Conservation (phyloP, 345 rosid species). For the Cardamine occulta region DNA sequence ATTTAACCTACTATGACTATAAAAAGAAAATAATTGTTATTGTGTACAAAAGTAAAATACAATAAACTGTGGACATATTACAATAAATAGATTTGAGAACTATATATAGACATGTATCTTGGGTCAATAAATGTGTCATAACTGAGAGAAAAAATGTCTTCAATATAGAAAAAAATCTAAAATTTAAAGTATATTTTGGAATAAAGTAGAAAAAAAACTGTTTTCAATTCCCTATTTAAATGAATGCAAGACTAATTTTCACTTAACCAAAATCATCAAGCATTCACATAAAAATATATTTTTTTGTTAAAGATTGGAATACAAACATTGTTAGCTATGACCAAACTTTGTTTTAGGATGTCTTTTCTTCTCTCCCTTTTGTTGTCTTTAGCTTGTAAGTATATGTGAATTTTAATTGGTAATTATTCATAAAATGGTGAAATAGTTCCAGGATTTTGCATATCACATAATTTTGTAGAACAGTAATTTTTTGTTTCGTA, state of each 20-base stretch:
- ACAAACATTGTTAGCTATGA: slow-evolving; percentile 2
- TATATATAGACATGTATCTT: too few species aligned
- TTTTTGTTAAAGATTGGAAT: neutral
- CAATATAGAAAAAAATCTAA: too few species aligned
- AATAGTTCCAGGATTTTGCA: neutral
- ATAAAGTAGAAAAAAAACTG: neutral
- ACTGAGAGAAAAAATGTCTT: too few species aligned
- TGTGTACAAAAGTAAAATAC: neutral
- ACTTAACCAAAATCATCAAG: neutral
- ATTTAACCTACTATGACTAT: too few species aligned
- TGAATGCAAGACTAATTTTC: neutral
- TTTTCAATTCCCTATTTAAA: neutral
- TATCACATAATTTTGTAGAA: neutral
- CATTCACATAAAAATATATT: neutral
- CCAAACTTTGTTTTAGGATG: neutral
- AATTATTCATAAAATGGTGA: neutral
- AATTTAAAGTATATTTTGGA: neutral
- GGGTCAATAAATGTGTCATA: neutral
- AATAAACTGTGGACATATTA: too few species aligned
- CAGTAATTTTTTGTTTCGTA: neutral
- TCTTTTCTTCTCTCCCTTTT: neutral
- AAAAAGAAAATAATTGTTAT: too few species aligned
- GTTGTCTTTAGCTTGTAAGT: slow-evolving; percentile 2
- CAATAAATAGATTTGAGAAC: too few species aligned
- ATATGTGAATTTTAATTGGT: neutral